phyloP scores from a whole-genome alignment of 768 basidiomycete species.

The Cyclocybe cylindracea region DNA sequence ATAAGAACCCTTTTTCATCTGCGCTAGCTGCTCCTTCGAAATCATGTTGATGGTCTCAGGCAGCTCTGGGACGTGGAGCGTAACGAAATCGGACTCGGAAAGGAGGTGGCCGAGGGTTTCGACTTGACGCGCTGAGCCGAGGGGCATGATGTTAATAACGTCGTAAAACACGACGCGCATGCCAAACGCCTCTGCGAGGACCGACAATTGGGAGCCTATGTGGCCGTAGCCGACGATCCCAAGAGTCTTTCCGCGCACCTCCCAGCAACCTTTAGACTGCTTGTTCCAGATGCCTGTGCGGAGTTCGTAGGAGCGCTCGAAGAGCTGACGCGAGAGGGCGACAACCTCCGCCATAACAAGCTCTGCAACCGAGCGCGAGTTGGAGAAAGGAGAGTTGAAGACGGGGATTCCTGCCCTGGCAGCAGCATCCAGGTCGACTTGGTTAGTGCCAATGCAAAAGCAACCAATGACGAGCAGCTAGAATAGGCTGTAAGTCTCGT shows the following conservation, averaged over 20 bases:
- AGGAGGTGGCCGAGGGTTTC: conserved; percentile 78
- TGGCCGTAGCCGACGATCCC: conserved; percentile 99
- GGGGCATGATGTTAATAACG: conserved; percentile 94
- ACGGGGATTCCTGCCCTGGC: conserved; percentile 91
- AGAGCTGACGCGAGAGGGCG: conserved; percentile 90
- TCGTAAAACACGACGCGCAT: conserved; percentile 96
- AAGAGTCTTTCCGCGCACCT: conserved; percentile 94
- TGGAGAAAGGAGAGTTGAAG: conserved; percentile 99
- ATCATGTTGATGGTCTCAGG: conserved; percentile 98
- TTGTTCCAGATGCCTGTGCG: conserved; percentile 96
- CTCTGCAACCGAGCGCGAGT: conserved; percentile 98
- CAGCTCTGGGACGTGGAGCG: conserved; percentile 94
- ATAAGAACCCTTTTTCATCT: conserved; percentile 95
- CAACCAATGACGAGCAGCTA: conserved; percentile 96
- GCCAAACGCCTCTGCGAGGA: conserved; percentile 94
- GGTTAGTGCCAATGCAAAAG: conserved; percentile 99
- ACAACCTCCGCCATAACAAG: conserved; percentile 94
- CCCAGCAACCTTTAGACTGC: conserved; percentile 98
- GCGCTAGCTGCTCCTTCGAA: conserved; percentile 66
- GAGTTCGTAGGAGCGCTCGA: conserved; percentile 87
- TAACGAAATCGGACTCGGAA: conserved; percentile 85
- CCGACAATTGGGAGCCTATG: conserved; percentile 96
- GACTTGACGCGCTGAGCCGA: conserved; percentile 91
- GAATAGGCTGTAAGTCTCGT: background rate
- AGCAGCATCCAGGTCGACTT: conserved; percentile 87